A percentile compares a stretch with the other conserved stretches of the same genome.
These are phyloP conservation scores for Bruguiera parviflora DNA, from an alignment of 345 rosid genomes.

Conservation along the genomic window DNA sequence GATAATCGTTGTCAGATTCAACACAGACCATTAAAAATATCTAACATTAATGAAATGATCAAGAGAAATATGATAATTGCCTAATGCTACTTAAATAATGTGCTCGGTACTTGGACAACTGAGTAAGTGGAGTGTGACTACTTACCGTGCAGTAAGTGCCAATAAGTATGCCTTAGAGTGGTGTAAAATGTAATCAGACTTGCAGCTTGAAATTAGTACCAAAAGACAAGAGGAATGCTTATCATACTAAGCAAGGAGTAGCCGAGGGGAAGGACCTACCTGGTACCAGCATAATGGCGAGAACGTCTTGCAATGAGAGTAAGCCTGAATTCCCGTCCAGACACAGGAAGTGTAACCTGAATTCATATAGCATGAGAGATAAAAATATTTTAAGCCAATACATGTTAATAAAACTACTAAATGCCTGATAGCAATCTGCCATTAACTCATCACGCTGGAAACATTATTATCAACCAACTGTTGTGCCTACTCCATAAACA, in stretches of 20 bases:
- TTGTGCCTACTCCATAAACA: background rate
- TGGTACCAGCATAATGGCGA: conserved; percentile 95
- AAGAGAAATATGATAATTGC: too few species aligned
- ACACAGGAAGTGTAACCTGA: conserved; percentile 64
- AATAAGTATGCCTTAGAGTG: too few species aligned
- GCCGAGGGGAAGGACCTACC: conserved; percentile 39
- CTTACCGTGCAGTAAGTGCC: too few species aligned
- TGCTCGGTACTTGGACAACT: too few species aligned
- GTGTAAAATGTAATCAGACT: background rate
- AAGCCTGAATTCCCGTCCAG: conserved; percentile 73
- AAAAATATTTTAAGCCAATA: background rate
- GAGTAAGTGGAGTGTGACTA: too few species aligned
- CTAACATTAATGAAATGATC: too few species aligned
- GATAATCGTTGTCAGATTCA: background rate
- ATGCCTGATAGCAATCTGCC: background rate
- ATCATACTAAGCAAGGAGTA: background rate
- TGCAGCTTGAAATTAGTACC: too few species aligned
- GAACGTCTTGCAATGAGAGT: conserved; percentile 98
- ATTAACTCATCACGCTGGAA: background rate
- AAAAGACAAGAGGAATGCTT: background rate
- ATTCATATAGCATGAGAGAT: conserved; percentile 28
- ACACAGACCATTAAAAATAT: background rate
- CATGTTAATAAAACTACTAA: background rate
- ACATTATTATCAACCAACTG: background rate
- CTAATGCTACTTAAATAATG: too few species aligned